Base-by-base conservation (phyloP, 139 green algal species). In the Coccomyxa sp. region DNA sequence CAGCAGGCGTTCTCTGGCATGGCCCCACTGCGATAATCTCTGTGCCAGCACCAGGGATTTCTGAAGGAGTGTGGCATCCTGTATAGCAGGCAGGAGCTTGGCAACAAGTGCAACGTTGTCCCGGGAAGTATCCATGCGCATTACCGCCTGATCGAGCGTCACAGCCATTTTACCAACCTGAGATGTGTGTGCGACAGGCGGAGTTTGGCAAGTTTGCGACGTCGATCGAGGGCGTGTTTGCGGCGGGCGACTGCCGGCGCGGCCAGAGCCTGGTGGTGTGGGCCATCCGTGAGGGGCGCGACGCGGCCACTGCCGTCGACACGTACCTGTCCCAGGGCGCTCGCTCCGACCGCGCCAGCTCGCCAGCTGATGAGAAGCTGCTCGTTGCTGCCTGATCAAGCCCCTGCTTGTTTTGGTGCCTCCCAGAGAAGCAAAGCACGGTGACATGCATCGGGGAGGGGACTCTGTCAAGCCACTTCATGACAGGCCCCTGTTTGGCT, bases 201-300 rank as follows among this genome's bases (percentile, higher is more conserved):
- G 85, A 92, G n/a, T 98, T 92, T 81, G 95, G 94, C 32, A 79
- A 97, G 66, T 99, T 96, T 88, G 90, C 90, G 18, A 99, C 96
- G 1, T 93, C 83, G 83, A 88, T 98, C 25, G 88, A 95, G 14
- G 96, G 96, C 71, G 93, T 99, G 32, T 99, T 98, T 88, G 96
- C 96, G 28, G 96, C 96, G 0, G 96, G 96, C 4, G 96, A 99
- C 88, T 99, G 96, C 92, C 87, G 96, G 14, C 88, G 96, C 63
- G 96, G 96, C 0, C 95, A 98, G 92, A 94, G 87, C 30, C 89
- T 97, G 59, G 94, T 98, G 81, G 94, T 98, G 80, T 99, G 96
- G 96, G 96, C 96, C 31, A 98, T 99, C 67, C 87, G 93, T 1
- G 96, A 99, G 89, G 96, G 96, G 4, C 90, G 96, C 15, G 90